A percentile compares a stretch with the other conserved stretches of the same genome.
Conservation (phyloP, 352 stramenopile species). For the Elongisporangium prolatum region DNA sequence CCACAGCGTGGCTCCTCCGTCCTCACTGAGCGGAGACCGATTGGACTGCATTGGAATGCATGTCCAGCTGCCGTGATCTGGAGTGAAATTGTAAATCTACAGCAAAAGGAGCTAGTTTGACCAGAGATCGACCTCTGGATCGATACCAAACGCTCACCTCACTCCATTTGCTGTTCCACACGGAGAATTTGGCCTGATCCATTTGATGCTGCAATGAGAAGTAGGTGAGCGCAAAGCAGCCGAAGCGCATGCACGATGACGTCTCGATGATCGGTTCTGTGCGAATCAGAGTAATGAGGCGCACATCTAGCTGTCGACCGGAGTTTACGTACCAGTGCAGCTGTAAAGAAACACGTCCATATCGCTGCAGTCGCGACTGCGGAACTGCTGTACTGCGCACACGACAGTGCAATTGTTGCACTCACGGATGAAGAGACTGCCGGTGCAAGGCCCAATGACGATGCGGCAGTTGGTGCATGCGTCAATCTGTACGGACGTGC, state of each 20-base stretch:
- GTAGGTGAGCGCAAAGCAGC: slow-evolving; percentile 59
- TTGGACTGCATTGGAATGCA: slow-evolving; percentile 19
- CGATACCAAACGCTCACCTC: slow-evolving; percentile 29
- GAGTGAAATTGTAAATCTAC: slow-evolving; percentile 73
- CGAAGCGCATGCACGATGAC: slow-evolving; percentile 51
- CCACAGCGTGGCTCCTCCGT: not conserved
- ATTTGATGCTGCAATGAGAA: slow-evolving; percentile 72
- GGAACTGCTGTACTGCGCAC: slow-evolving; percentile 70
- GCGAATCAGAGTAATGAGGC: not conserved
- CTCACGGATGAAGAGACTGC: slow-evolving; percentile 68
- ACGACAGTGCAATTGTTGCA: slow-evolving; percentile 60
- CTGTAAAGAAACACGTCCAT: slow-evolving; percentile 66
- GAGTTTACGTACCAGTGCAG: slow-evolving; percentile 26
- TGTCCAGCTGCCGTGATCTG: slow-evolving; percentile 48
- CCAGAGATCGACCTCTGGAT: not conserved
- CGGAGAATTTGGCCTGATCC: slow-evolving; percentile 55
- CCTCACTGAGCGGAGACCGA: slow-evolving; percentile 24
- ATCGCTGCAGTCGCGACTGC: slow-evolving; percentile 55
- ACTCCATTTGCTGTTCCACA: slow-evolving; percentile 83
- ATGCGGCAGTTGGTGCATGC: slow-evolving; percentile 66
- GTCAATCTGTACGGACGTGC: slow-evolving; percentile 75
- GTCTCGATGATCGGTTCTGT: slow-evolving; percentile 71
- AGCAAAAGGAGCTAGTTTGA: not conserved
- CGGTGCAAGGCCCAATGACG: slow-evolving; percentile 59
- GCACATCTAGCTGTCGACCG: not conserved